Conservation (phyloP, 2,329 filamentous ascomycete species). For the Ceratocystis alfenasii region DNA sequence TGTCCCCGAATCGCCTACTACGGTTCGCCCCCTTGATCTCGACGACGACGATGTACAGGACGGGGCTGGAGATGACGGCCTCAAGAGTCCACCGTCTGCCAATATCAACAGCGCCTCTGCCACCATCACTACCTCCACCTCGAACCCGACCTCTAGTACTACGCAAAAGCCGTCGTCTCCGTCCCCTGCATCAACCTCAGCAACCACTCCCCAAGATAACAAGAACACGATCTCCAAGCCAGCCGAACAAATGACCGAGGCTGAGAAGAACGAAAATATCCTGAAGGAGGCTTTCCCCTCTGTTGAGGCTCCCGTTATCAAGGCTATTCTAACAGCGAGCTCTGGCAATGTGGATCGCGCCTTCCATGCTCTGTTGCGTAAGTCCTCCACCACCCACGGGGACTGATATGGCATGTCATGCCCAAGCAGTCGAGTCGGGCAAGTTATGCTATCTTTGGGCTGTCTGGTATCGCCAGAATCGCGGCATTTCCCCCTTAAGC, state of each 20-base stretch:
- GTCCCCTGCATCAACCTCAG: conserved; percentile 25
- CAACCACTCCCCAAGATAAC: conserved; percentile 25
- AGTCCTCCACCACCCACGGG: conserved; percentile 25
- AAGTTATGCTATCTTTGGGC: no score
- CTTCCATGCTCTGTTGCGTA: conserved; percentile 86
- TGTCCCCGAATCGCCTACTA: conserved; percentile 53
- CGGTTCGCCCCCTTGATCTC: conserved; percentile 52
- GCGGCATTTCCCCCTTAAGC: not conserved
- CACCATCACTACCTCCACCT: conserved; percentile 13
- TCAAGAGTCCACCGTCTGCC: conserved; percentile 22
- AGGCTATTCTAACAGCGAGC: conserved; percentile 77
- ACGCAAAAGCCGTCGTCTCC: conserved; percentile 25
- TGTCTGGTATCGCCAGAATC: no score
- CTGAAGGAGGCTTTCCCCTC: conserved; percentile 87
- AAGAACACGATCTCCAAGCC: conserved; percentile 61
- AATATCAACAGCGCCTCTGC: conserved; percentile 18
- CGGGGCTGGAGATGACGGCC: conserved; percentile 35
- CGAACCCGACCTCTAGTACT: conserved; percentile 26
- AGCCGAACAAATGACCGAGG: conserved; percentile 66
- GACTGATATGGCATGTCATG: not conserved
- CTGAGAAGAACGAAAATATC: conserved; percentile 75
- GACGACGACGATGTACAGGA: conserved; percentile 61
- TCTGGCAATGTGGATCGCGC: conserved; percentile 79
- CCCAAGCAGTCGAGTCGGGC: no score
- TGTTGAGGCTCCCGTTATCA: conserved; percentile 70